Evolutionary conservation across 176 grass and related monocot species (phyloP).

Genomic region (Triticum monococcum): DNA sequence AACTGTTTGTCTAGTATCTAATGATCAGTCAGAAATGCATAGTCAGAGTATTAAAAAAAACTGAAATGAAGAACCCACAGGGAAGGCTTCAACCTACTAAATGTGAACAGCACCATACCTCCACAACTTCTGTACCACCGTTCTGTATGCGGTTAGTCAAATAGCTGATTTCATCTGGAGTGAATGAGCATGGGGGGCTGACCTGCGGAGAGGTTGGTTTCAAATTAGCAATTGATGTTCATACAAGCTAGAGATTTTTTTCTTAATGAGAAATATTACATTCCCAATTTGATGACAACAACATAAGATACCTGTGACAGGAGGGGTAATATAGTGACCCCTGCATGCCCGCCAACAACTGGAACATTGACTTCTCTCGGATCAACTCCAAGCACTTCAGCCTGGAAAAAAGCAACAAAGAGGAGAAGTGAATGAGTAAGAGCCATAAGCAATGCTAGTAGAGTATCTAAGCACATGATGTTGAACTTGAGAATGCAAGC

Average conservation of each 20-base stretch:
- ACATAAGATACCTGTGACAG: constrained; percentile 55
- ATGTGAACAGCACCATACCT: constrained; percentile 56
- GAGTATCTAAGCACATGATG: not conserved
- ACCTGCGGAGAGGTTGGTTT: constrained; percentile 41
- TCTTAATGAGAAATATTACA: not conserved
- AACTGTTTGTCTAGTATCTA: not conserved
- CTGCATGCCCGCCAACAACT: constrained; percentile 76
- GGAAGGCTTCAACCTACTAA: not conserved
- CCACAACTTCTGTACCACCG: constrained; percentile 98
- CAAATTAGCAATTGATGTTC: not conserved
- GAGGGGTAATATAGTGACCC: constrained; percentile 77
- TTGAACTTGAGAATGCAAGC: not conserved
- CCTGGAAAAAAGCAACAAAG: constrained; percentile 46
- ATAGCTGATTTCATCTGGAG: constrained; percentile 71
- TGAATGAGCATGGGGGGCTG: constrained; percentile 87
- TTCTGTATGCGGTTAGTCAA: constrained; percentile 94
- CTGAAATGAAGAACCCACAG: not conserved
- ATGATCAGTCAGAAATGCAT: not conserved
- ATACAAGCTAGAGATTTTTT: constrained; percentile 15
- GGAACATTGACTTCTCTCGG: constrained; percentile 83
- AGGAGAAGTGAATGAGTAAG: constrained; percentile 7
- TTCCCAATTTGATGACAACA: not conserved
- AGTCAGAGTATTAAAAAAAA: not conserved
- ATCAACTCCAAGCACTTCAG: constrained; percentile 88
- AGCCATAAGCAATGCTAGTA: not conserved